phyloP scores from a whole-genome alignment of 2,329 filamentous ascomycete genomes.

The Trichophyton rubrum region DNA sequence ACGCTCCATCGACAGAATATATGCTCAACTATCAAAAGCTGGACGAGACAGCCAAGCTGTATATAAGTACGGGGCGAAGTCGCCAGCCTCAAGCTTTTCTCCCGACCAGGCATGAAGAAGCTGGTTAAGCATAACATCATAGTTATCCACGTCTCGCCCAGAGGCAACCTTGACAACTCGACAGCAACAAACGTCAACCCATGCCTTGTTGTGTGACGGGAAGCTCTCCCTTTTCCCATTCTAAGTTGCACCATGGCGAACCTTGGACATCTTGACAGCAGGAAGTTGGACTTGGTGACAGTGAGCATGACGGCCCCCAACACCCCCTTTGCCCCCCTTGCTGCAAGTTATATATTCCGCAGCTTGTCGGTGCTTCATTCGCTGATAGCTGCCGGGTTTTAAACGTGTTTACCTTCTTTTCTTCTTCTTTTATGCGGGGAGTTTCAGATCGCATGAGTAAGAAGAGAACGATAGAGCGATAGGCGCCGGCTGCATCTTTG shows the following conservation, averaged over 20 bases:
- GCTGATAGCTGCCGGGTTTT: neutral
- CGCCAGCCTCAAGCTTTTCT: neutral
- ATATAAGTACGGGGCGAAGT: neutral
- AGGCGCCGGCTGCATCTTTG: neutral
- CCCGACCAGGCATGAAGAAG: neutral
- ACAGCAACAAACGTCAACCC: neutral
- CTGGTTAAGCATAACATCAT: neutral
- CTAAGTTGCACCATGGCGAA: slow-evolving; percentile 49
- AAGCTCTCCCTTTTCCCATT: slow-evolving; percentile 41
- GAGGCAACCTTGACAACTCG: neutral
- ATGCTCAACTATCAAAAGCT: too few relatives aligned
- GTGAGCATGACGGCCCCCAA: neutral
- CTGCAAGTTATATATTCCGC: neutral
- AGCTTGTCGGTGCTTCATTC: neutral
- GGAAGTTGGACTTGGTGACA: neutral
- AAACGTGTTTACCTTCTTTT: neutral
- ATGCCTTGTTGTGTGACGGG: slow-evolving; percentile 56
- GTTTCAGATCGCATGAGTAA: neutral
- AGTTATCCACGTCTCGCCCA: too few relatives aligned
- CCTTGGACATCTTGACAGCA: neutral
- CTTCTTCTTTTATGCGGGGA: neutral
- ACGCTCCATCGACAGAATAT: neutral
- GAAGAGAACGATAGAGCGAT: neutral
- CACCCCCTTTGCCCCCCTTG: neutral
- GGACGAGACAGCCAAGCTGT: neutral